Evolutionary conservation across 2,329 filamentous ascomycete genomes (phyloP).

Genomic region (Xenoacremonium recifei): DNA sequence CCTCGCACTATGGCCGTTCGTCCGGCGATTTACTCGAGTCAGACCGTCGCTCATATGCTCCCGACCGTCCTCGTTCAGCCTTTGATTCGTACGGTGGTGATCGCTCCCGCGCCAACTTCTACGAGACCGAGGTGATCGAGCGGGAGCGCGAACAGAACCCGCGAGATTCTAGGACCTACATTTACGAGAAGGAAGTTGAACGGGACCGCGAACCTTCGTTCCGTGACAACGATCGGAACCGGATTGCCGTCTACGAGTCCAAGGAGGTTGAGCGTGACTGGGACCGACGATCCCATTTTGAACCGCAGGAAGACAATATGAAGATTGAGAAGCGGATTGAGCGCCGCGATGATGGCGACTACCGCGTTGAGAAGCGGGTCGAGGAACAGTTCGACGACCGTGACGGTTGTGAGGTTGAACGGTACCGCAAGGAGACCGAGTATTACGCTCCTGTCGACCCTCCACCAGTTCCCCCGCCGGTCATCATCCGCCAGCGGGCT

Average conservation of each 20-base stretch:
- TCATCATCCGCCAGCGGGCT: conserved; percentile 56
- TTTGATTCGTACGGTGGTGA: conserved; percentile 41
- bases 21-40: conserved; percentile 42
- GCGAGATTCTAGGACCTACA: conserved; percentile 27
- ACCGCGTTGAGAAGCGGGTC: conserved; percentile 50
- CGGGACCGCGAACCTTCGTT: conserved; percentile 22
- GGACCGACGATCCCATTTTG: conserved; percentile 40
- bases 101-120: conserved; percentile 38
- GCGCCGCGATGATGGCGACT: conserved; percentile 44
- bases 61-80: conserved; percentile 52
- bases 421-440: conserved; percentile 61
- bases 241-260: conserved; percentile 36
- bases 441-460: conserved; percentile 56
- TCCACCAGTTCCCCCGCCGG: conserved; percentile 41
- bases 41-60: conserved; percentile 43
- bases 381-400: conserved; percentile 49
- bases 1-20: conserved; percentile 37
- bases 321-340: conserved; percentile 52
- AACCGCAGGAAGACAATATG: conserved; percentile 48
- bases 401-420: conserved; percentile 51
- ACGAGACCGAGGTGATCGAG: conserved; percentile 38
- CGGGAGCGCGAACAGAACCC: conserved; percentile 25
- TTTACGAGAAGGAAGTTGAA: conserved; percentile 22
- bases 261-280: conserved; percentile 41
- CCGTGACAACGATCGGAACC: conserved; percentile 26